Evolutionary conservation across 371 early-diverging fungal species (phyloP), one percentile per base, ranked within the genome.

Genomic region (Rhizopus stolonifer): DNA sequence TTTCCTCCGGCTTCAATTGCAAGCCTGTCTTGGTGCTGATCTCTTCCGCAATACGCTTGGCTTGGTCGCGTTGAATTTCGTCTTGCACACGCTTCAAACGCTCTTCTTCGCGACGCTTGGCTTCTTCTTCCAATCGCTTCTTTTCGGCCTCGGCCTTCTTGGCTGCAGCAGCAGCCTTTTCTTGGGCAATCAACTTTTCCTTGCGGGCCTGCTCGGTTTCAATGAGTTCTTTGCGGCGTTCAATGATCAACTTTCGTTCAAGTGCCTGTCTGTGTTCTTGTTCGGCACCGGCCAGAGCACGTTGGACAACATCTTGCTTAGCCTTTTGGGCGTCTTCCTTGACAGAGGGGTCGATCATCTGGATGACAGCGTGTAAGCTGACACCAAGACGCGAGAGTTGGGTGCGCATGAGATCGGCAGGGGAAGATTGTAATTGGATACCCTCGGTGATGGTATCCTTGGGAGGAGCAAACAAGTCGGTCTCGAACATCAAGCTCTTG

Each of bases 191-290:
- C 38, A 87, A 83, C 60, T 88, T 88, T 62, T 91, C 92, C 67
- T 83, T 85, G 57, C 87, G 89, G 10, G 83, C 80, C 50, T 83
- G 65, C 54, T 89, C 80, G 18, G 84, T 87, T 69, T 95, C 96
- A 46, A 89, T 82, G 13, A 91, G 68, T 70, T 95, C 94, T 84
- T 96, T 95, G 70, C 94, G 87, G 58, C 88, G 90, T 62, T 96
- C 95, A 57, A 96, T 93, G 31, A 92, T 80, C 10, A 81, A 74
- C 74, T 92, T 87, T 58, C 96, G 86, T 26, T 84, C 85, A 24
- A 87, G 63, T 23, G 89, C 85, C 13, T 74, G 70, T 66, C 85
- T 82, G 75, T 92, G 90, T 77, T 98, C 98, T 69, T 88, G 84
- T 58, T 88, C 85, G 67, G 88, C 81, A 46, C 79, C 74, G 55